These are phyloP conservation scores for Persicaria maculosa DNA, from an alignment of 148 eudicot genomes.

Conservation along the genomic window DNA sequence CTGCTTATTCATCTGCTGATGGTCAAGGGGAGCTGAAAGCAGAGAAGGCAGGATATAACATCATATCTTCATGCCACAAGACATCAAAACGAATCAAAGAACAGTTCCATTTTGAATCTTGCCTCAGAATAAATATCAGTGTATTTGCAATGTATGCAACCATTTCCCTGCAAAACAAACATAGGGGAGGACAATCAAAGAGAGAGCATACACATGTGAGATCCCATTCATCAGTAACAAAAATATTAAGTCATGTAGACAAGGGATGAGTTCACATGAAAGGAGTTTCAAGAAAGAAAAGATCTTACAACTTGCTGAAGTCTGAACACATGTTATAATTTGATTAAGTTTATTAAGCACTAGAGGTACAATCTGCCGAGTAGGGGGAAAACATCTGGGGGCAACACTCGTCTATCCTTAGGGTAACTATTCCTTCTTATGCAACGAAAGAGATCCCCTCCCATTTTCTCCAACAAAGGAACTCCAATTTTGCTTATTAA, in stretches of 20 bases:
- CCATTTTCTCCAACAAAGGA: too few species aligned
- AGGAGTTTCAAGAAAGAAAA: constrained; percentile 3
- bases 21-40: background rate
- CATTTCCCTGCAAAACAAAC: constrained; percentile 75
- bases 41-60: background rate
- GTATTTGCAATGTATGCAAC: constrained; percentile 96
- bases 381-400: too few species aligned
- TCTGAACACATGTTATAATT: background rate
- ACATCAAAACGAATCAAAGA: background rate
- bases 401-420: too few species aligned
- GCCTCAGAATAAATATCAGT: constrained; percentile 90
- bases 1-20: background rate
- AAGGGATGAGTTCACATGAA: background rate
- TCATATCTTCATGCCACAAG: background rate
- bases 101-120: constrained; percentile 14
- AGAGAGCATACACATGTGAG: background rate
- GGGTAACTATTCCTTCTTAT: too few species aligned
- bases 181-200: background rate
- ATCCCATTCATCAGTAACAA: constrained; percentile 1
- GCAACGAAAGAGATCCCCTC: too few species aligned
- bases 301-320: background rate
- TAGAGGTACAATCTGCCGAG: too few species aligned
- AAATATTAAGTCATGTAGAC: background rate
- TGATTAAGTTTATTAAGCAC: background rate
- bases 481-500: too few species aligned